Evolutionary conservation across 169 alveolate species (phyloP), one percentile per base, ranked within the genome.

Genomic region (Plasmodium cynomolgi): DNA sequence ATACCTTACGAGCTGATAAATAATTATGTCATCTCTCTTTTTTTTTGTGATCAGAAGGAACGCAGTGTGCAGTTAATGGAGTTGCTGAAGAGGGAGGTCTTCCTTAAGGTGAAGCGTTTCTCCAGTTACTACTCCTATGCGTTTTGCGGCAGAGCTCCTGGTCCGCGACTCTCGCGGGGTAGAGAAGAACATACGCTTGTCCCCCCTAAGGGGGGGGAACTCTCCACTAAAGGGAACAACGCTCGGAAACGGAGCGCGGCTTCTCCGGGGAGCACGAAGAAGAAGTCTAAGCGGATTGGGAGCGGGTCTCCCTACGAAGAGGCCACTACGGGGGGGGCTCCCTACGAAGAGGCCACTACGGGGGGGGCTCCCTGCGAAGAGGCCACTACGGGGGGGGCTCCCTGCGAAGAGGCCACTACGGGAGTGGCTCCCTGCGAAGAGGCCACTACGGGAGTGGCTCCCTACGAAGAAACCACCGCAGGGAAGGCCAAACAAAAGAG

Each of bases 1-100:
- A 17, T 91, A 81, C 47, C 95, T 11, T 81, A 81, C 39, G 95
- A 91, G 44, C 31, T 91, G 37, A 73, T 91, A 13, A 91, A 91
- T 56, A 91, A 91, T 91, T 91, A 91, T 81, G 44, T 82, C 8
- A 83, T 91, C 37, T 31, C 95, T 31, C 34, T 91, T 47, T 81
- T 82, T 37, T 91, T 81, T 73, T 81, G 81, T 17, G 68, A 81
- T 72, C 31, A 23, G 13, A 91, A 82, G 31, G 92, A 91, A 72
- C 50, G 83, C 26, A 54, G 91, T 73, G 50, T 77, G 29, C 39
- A 72, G 8, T 33, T 91, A 54, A 72, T 91, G 84, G 85, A 81
- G 56, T 5, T 68, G 23, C 41, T 91, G 29, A 91, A 82, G 41
- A 39, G 20, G 15, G 95, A 91, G 73, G 72, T 91, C 8, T 91